Evolutionary conservation across 106 monocot species (phyloP), one percentile per base, ranked within the genome.

Genomic region (Acorus gramineus): DNA sequence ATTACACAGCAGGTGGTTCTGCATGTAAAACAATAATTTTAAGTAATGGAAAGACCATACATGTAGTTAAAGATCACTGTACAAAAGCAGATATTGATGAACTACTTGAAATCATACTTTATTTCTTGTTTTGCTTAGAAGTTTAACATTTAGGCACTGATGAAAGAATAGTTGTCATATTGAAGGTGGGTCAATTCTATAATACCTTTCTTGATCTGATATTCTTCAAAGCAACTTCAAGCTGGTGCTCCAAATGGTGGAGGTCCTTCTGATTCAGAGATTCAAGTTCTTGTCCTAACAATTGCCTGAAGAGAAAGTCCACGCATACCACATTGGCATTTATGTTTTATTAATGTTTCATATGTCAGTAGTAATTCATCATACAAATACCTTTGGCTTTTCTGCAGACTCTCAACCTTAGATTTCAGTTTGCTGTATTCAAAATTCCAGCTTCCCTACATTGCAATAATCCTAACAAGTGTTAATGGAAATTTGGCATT

Each of bases 171-270:
- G 1, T 28, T 28, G 28, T 28, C 28, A 28, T 28, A 28, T 28
- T 28, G n/a, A 62, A 51, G 44, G 7, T n/a, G 62, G 68, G 49
- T 61, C 12, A 2, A 4, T 44, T 28, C 28, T 28, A 28, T 28
- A 0, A 28, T 79, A 82, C 86, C 86, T 82, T 86, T 71, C 71
- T 77, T 46, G 82, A 73, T 52, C 86, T 60, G 47, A 82, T 73
- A 67, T 73, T 64, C 52, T 79, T 86, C 64, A 86, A 49, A 2
- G 86, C 81, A 78, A 42, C 76, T 60, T 82, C 86, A 65, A 86
- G 76, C 53, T 82, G 82, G 52, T 76, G 75, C 59, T 86, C 86
- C 7, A 86, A 73, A 12, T 82, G 78, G 60, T 82, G 82, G 49
- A 86, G 69, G 53, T 86, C 82, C 67, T 78, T 81, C 4, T 73